Evolutionary conservation across 495 filamentous ascomycete genomes (phyloP), one percentile per base, ranked within the genome.

Genomic region (Aspergillus ellipticus): DNA sequence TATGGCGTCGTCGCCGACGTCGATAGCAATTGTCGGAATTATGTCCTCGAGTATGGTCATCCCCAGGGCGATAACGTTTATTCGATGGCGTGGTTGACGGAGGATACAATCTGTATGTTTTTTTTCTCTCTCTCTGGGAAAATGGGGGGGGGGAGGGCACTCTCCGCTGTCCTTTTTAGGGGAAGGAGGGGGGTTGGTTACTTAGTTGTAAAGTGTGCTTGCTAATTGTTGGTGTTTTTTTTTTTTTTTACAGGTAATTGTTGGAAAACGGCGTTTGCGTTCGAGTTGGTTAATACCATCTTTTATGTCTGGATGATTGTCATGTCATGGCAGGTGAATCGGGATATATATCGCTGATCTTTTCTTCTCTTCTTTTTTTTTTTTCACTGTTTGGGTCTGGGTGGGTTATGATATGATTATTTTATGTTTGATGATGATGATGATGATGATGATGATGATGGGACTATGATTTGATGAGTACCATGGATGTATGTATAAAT

Each of bases 241-340:
- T 26, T 17, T 17, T 10, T 16, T 28, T 8, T 42, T 15, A 42
- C 17, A 72, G 78, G 79, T 59, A 78, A 79, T 65, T 79, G 78
- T 57, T 85, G 82, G 82, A 81, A 80, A 62, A 79, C 82, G 0
- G 79, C 78, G 1, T 85, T 85, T 68, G 78, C 81, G 16, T 76
- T 84, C 63, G 88, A 85, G 60, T 69, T 96, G 48, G 80, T 96
- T 5, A 93, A 89, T 46, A 83, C 77, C 9, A 81, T 97, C 22
- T 95, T 96, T 66, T 82, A 96, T 64, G 61, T 97, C 6, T 97
- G 92, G 92, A 93, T 97, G 78, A 91, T 96, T 68, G 74, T 97
- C 45, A 90, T 97, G 85, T 85, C 87, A 16, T 89, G 85, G 73
- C 89, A 96, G 70, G 94, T 98, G 13, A 87, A 89, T 74, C 79